Base-by-base conservation (phyloP, 139 green algal genomes). In the Trebouxia sp. region DNA sequence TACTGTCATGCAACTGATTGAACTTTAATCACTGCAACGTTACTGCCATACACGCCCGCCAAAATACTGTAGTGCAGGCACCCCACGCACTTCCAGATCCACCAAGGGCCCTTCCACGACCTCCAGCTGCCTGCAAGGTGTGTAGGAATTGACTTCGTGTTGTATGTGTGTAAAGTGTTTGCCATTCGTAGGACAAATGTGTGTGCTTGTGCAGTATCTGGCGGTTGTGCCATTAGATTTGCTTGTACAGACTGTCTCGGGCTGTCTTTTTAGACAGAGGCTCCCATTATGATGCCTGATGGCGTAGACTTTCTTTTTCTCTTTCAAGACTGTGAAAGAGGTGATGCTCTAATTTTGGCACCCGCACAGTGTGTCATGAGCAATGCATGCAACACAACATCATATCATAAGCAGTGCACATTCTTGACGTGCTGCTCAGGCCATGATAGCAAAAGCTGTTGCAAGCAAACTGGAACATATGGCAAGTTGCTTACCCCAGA, bases 31-130 rank as follows among this genome's bases (percentile, higher is more conserved):
- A n/a, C n/a, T n/a, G n/a, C n/a, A n/a, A n/a, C n/a, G n/a, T n/a
- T 77, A 53, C 69, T 56, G 72, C 96, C 96, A 99, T 6, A 99
- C 94, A 11, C 88, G 55, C 69, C 83, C 80, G 0, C 93, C 96
- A 91, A 99, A 98, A 84, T 98, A 99, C 77, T 93, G 89, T 74
- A 99, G 89, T 12, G 94, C 96, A 1, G 95, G 87, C 45, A 98
- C 85, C 0, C 96, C 96, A 0, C 95, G 76, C 37, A 98, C 95
- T 83, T 99, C 97, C 72, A 99, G 83, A 77, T 99, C 97, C 39
- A 98, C 91, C 67, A 99, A 86, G 12, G 97, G 97, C 26, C 89
- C 93, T 41, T 90, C 85, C 5, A 96, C 94, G 8, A 97, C 51
- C 76, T 95, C 85, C 74, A 99, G 84, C 30, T 93, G 80, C 37